A percentile compares a stretch with the other conserved stretches of the same genome.
phyloP scores from a whole-genome alignment of 2,329 filamentous ascomycete genomes.

The Pseudogymnoascus sp. region DNA sequence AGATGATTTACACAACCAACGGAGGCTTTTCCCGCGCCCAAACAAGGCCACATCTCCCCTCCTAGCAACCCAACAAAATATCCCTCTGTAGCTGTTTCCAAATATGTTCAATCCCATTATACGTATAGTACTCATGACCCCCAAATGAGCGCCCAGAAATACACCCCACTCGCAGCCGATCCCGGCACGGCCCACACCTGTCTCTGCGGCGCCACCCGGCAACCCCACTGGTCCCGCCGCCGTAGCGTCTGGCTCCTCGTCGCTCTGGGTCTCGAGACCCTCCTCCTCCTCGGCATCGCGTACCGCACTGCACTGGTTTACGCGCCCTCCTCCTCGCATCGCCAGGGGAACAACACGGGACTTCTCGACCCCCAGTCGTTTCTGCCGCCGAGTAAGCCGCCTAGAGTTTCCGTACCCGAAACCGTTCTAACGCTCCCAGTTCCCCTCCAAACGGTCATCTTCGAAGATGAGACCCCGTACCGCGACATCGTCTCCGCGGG shows the following conservation, averaged over 20 bases:
- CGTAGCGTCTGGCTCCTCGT: not conserved
- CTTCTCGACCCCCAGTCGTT: not conserved
- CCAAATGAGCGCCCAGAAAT: not conserved
- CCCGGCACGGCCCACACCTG: conserved; percentile 1
- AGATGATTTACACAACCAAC: not conserved
- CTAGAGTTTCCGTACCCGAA: too few relatives aligned
- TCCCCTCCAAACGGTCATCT: conserved; percentile 19
- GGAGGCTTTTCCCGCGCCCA: not conserved
- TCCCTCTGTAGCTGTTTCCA: not conserved
- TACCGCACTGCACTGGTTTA: not conserved
- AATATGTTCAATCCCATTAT: not conserved
- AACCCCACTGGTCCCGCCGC: conserved; percentile 4
- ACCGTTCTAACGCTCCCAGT: not conserved
- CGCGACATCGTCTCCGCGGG: conserved; percentile 19
- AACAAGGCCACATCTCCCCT: conserved; percentile 1
- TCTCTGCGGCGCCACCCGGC: not conserved
- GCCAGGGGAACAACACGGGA: not conserved
- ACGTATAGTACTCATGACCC: not conserved
- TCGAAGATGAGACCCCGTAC: conserved; percentile 24
- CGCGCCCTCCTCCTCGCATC: not conserved
- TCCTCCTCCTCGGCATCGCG: not conserved
- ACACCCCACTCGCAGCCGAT: not conserved
- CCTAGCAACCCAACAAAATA: not conserved
- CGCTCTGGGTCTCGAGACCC: not conserved
- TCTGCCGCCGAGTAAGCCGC: not conserved